Percentiles rank a stretch among this genome's conserved stretches.
These are phyloP conservation scores for Candida smagusa DNA, from an alignment of 1,139 yeast species.

Conservation along the genomic window DNA sequence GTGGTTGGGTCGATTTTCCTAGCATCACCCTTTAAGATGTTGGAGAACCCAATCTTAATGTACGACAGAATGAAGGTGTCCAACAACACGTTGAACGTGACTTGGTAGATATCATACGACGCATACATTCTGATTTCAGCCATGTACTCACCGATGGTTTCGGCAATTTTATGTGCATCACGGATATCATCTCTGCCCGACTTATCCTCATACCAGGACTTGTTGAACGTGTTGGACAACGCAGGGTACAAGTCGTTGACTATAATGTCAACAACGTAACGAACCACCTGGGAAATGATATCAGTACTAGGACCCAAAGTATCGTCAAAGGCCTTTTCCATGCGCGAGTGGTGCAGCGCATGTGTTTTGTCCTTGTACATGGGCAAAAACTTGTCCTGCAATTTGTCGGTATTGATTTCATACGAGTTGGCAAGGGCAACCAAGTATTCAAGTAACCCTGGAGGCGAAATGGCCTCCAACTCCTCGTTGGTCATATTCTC, in stretches of 20 bases:
- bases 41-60: conserved; percentile 44
- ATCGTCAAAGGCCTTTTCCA: conserved; percentile 55
- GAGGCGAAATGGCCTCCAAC: conserved; percentile 56
- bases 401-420: conserved; percentile 81
- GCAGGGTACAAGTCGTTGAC: conserved; percentile 62
- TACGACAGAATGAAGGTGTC: conserved; percentile 45
- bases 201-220: conserved; percentile 46
- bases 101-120: conserved; percentile 43
- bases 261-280: conserved; percentile 62
- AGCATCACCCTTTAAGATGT: conserved; percentile 45
- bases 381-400: conserved; percentile 70
- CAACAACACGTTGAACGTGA: conserved; percentile 42
- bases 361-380: conserved; percentile 66
- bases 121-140: conserved; percentile 56
- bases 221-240: conserved; percentile 38
- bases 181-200: conserved; percentile 27
- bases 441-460: conserved; percentile 78
- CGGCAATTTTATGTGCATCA: conserved; percentile 58
- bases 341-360: conserved; percentile 54
- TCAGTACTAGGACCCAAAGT: conserved; percentile 76
- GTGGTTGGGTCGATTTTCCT: conserved; percentile 60
- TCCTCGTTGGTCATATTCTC: conserved; percentile 47
- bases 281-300: conserved; percentile 66
- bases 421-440: conserved; percentile 81
- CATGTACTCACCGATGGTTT: conserved; percentile 73